Evolutionary conservation across 768 basidiomycete species (phyloP).

Genomic region (Tylopilus subfusipes): DNA sequence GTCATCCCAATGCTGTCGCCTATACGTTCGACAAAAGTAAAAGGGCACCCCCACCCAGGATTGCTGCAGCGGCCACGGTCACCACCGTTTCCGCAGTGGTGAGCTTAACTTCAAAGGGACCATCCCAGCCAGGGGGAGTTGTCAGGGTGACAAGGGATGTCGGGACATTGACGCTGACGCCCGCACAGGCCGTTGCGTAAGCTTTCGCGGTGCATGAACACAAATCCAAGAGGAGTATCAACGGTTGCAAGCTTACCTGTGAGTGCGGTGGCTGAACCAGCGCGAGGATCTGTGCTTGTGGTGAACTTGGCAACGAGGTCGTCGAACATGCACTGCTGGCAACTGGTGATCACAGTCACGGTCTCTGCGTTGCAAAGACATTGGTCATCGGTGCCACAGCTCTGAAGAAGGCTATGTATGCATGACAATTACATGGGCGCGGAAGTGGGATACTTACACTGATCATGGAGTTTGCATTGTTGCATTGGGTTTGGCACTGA

Average conservation of each 20-base stretch:
- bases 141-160: constrained; percentile 39
- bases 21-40: constrained; percentile 54
- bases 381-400: constrained; percentile 41
- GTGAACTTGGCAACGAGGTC: constrained; percentile 49
- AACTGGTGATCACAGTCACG: constrained; percentile 42
- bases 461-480: constrained; percentile 22
- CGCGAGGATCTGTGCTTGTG: constrained; percentile 46
- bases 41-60: constrained; percentile 50
- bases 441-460: constrained; percentile 14
- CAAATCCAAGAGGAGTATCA: constrained; percentile 1
- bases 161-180: constrained; percentile 38
- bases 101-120: constrained; percentile 50
- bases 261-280: constrained; percentile 59
- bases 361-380: constrained; percentile 55
- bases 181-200: constrained; percentile 50
- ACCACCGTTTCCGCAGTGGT: constrained; percentile 42
- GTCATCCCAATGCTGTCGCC: background rate
- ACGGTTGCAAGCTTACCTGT: constrained; percentile 39
- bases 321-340: constrained; percentile 68
- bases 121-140: constrained; percentile 57
- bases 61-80: constrained; percentile 38
- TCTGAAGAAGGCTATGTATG: constrained; percentile 18
- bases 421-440: background rate
- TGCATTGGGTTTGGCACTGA: constrained; percentile 29
- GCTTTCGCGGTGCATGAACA: constrained; percentile 34